Percentiles rank a stretch among this genome's conserved stretches.
These are phyloP conservation scores for Mucor indicus DNA, from an alignment of 371 early-diverging fungal genomes.

Conservation along the genomic window DNA sequence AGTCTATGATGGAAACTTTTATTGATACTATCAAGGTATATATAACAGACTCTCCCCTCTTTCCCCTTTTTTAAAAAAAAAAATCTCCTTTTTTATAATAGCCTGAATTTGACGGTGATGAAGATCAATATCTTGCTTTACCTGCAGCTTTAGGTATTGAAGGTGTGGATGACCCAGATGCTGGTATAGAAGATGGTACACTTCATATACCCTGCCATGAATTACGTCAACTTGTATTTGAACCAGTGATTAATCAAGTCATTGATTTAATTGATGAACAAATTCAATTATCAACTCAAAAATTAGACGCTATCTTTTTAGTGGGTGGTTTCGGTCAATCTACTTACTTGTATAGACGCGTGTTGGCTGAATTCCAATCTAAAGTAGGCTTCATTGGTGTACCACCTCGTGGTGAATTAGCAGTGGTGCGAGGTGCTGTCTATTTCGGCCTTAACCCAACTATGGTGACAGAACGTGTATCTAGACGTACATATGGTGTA, in stretches of 20 bases:
- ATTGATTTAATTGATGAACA: constrained; percentile 57
- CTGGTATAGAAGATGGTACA: constrained; percentile 57
- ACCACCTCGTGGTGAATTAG: constrained; percentile 53
- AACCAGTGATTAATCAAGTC: constrained; percentile 60
- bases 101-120: constrained; percentile 61
- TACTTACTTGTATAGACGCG: constrained; percentile 51
- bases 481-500: constrained; percentile 59
- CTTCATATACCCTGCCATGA: constrained; percentile 52
- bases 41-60: no score
- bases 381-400: constrained; percentile 54
- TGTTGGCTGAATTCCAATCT: constrained; percentile 40
- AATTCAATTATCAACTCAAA: constrained; percentile 38
- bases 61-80: no score
- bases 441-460: constrained; percentile 58
- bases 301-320: constrained; percentile 52
- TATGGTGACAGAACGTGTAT: constrained; percentile 59
- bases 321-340: constrained; percentile 65
- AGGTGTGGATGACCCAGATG: constrained; percentile 50
- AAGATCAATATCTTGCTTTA: constrained; percentile 53
- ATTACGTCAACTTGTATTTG: constrained; percentile 54
- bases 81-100: constrained; percentile 15
- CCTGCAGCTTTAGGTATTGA: constrained; percentile 54
- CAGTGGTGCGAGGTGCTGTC: constrained; percentile 50
- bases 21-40: constrained; percentile 48
- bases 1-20: constrained; percentile 45